Evolutionary conservation across 768 basidiomycete species (phyloP), one percentile per base, ranked within the genome.

Genomic region (Polyporus arcularius): DNA sequence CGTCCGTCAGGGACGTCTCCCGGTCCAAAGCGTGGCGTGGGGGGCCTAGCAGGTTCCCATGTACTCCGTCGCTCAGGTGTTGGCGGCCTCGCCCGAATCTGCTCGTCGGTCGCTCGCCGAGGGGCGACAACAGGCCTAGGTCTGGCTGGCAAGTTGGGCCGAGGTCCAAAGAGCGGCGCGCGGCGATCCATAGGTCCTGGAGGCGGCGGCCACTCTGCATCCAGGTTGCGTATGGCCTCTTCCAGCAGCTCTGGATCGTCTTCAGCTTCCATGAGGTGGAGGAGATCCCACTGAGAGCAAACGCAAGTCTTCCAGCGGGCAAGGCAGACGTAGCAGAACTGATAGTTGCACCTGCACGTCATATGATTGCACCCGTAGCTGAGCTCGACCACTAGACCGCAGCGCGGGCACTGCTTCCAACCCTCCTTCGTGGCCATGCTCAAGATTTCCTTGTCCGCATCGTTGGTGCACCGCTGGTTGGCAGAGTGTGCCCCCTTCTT

Each of bases 251-350:
- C 31, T 15, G 42, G 74, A 30, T 74, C 73, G 55, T 78, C 74
- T 0, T 84, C 86, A 4, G 74, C 79, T 2, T 62, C 74, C 31
- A 80, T 9, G 15, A 82, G 70, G 4, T 75, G 71, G 0, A 64
- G 51, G 57, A 89, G 88, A 7, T 89, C 86, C 86, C 87, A 90
- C 48, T 85, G 85, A 0, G 75, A 74, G 61, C 89, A 90, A 0
- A 1, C 4, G 57, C 89, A 92, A 0, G 72, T 78, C 72, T 85
- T 88, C 88, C 88, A 90, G 9, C 60, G 74, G 30, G 69, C 79
- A 0, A 82, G 82, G 67, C 89, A 90, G 11, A 85, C 51, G 67
- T 90, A 78, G 63, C 79, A 79, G 62, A 80, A 80, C 59, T 79
- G 70, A 28, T 72, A 72, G 14, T 73, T 71, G 67, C 77, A 78